Base-by-base conservation (phyloP, 352 stramenopile species). In the Elongisporangium anandrum region DNA sequence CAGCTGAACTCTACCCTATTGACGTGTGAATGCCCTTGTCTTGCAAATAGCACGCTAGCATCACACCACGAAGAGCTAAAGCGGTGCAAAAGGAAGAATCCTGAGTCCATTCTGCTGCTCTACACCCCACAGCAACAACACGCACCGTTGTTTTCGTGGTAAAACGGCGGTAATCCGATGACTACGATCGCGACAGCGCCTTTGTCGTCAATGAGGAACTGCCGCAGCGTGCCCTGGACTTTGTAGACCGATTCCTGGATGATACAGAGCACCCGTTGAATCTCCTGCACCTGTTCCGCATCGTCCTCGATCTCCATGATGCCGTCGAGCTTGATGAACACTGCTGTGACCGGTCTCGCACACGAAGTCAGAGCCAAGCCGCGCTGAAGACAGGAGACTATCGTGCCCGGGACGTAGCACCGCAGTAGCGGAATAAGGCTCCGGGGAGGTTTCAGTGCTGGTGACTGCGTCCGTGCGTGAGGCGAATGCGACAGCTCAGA, bases 151-250 rank as follows among this genome's bases (percentile, higher is more conserved):
- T 95, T 89, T 71, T 96, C 80, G 61, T 94, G 85, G 62, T 88
- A 92, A 56, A 90, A 90, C 13, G 87, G 87, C 1, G 82, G 81
- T 0, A 94, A 66, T 0, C 87, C 85, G 21, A 96, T 79, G 12
- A 79, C 82, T 19, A 94, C 68, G 48, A 94, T 94, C 13, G 83
- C 82, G 10, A 94, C 72, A 0, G 82, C 85, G 19, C 87, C 87
- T 65, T 96, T 94, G 64, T 95, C 85, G 39, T 96, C 87, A 39
- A 96, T 92, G 7, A 94, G 65, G 52, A 96, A 94, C 60, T 96
- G 87, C 9, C 85, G 83, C 16, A 96, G 65, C 26, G 81, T 92
- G 41, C 83, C 81, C 22, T 93, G 83, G 0, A 88, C 79, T 47
- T 88, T 88, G 67, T 93, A 93, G 0, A 78, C 81, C 5, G 81